phyloP scores from a whole-genome alignment of 1,139 yeast genomes.

The Geotrichum klebahnii region DNA sequence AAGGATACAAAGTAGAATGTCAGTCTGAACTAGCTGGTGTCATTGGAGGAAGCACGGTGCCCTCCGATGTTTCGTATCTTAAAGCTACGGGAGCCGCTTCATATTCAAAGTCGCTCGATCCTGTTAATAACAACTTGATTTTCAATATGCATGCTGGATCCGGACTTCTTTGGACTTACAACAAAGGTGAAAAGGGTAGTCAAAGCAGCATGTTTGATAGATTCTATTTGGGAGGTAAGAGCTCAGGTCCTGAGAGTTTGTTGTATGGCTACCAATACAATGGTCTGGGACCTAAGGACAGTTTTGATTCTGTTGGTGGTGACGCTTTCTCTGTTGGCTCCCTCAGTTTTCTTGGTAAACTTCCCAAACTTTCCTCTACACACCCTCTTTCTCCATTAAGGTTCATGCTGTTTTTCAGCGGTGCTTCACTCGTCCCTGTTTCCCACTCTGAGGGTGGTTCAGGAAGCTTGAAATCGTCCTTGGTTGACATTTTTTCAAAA shows the following conservation, averaged over 20 bases:
- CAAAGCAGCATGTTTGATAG: conserved; percentile 39
- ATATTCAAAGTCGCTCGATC: conserved; percentile 25
- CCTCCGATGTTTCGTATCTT: conserved; percentile 18
- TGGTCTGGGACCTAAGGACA: conserved; percentile 73
- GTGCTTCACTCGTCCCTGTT: conserved; percentile 17
- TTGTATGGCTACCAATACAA: conserved; percentile 59
- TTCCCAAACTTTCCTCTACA: conserved; percentile 19
- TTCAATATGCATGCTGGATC: conserved; percentile 25
- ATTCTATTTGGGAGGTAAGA: conserved; percentile 61
- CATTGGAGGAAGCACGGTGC: conserved; percentile 26
- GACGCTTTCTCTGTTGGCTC: conserved; percentile 43
- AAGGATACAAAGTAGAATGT: conserved; percentile 48
- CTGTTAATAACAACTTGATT: conserved; percentile 24
- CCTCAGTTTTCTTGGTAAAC: conserved; percentile 18
- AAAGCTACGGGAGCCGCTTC: conserved; percentile 17
- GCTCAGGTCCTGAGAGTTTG: conserved; percentile 43
- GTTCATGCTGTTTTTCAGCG: conserved; percentile 23
- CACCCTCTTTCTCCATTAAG: conserved; percentile 22
- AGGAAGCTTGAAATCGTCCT: not conserved
- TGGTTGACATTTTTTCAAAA: not conserved
- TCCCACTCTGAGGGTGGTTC: not conserved
- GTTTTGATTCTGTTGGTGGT: conserved; percentile 53
- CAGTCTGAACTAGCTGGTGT: conserved; percentile 55
- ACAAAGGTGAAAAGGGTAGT: conserved; percentile 10
- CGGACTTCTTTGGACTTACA: conserved; percentile 25